Evolutionary conservation across 208 protist genomes (phyloP).

Genomic region (Vickermania spadyakhi): DNA sequence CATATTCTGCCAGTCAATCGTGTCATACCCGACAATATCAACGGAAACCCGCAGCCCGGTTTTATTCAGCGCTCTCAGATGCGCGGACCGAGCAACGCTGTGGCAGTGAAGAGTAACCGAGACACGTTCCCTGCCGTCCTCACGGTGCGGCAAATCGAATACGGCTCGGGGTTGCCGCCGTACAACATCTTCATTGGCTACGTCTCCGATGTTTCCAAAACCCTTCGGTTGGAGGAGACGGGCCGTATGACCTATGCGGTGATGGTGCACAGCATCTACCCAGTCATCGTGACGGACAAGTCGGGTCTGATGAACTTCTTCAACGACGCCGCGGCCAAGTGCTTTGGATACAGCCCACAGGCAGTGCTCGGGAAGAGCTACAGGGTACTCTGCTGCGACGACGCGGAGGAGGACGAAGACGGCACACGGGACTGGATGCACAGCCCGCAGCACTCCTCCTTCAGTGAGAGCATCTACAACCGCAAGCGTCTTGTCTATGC

Average conservation of each 20-base stretch:
- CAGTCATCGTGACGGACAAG: constrained; percentile 17
- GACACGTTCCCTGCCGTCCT: constrained; percentile 6
- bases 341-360: constrained; percentile 9
- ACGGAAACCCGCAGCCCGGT: neutral
- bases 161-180: neutral
- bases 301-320: constrained; percentile 18
- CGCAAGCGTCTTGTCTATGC: constrained; percentile 3
- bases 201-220: constrained; percentile 10
- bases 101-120: neutral
- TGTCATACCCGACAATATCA: neutral
- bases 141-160: neutral
- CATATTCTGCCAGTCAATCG: neutral
- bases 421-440: constrained; percentile 5
- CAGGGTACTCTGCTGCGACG: constrained; percentile 1
- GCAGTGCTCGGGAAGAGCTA: constrained; percentile 14
- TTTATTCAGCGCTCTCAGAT: neutral
- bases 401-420: constrained; percentile 8
- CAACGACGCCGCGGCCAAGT: constrained; percentile 21
- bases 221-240: constrained; percentile 6
- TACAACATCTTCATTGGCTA: constrained; percentile 1
- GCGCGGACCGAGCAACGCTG: neutral
- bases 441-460: neutral
- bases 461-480: constrained; percentile 1
- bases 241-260: constrained; percentile 10
- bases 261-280: constrained; percentile 14